A percentile compares a stretch with the other conserved stretches of the same genome.
Evolutionary conservation across 2,329 filamentous ascomycete species (phyloP).

Genomic region (Blumeria graminis): DNA sequence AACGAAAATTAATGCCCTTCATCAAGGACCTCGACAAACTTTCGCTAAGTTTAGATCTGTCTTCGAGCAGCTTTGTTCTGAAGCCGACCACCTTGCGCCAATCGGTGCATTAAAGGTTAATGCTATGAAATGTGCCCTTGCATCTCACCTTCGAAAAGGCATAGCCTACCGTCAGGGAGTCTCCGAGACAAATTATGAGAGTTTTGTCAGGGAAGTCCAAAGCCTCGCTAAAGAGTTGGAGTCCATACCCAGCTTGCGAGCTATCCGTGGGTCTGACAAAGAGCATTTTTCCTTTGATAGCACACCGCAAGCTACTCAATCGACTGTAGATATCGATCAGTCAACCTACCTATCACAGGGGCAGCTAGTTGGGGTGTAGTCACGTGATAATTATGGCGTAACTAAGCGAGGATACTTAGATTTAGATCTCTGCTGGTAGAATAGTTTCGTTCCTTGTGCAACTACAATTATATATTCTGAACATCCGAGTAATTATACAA

Average conservation of each 20-base stretch:
- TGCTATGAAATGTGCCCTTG: background rate
- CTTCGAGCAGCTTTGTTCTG: background rate
- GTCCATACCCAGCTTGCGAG: background rate
- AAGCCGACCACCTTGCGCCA: background rate
- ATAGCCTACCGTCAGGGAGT: background rate
- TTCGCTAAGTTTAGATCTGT: background rate
- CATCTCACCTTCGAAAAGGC: background rate
- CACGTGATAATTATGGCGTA: too few relatives aligned
- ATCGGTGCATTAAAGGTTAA: background rate
- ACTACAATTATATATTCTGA: too few relatives aligned
- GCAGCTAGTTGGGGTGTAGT: too few relatives aligned
- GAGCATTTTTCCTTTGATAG: background rate
- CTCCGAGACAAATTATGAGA: background rate
- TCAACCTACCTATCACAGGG: too few relatives aligned
- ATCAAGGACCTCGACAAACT: background rate
- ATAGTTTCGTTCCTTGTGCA: too few relatives aligned
- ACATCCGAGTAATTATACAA: too few relatives aligned
- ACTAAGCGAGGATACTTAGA: too few relatives aligned
- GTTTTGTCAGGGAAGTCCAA: background rate
- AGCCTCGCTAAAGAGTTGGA: background rate
- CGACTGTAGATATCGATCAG: background rate
- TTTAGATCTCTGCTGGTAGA: too few relatives aligned
- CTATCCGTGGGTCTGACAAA: background rate
- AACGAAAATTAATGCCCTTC: background rate
- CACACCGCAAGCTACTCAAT: background rate